Evolutionary conservation across 2,329 filamentous ascomycete genomes (phyloP), one percentile per base, ranked within the genome.

Genomic region (Ophiostoma pallidulum): DNA sequence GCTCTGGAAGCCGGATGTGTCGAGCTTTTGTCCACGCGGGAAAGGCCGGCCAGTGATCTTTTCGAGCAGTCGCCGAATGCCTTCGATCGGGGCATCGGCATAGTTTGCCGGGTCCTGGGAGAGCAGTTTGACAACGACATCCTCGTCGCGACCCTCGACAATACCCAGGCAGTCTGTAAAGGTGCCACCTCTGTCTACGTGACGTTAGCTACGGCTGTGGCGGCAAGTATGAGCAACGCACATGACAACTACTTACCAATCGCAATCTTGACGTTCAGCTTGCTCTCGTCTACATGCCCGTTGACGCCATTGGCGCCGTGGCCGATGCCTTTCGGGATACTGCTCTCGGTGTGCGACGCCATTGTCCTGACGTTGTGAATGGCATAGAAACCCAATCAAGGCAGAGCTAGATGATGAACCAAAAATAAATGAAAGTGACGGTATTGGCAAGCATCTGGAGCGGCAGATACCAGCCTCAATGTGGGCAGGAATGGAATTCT

Each of bases 91-190:
- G 2, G 81, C 81, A 64, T 85, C 81, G 41, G 76, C 66, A 60
- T 85, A 84, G 60, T 84, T 82, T 22, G 69, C 65, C 0, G 80
- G 81, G 56, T 84, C 80, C 53, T 80, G 79, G 0, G 80, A 84
- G 20, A 84, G 71, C 1, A 84, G 69, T 62, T 85, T 85, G 61
- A 85, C 80, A 43, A 84, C 62, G 29, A 83, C 68, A 57, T 83
- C 78, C 8, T 12, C 35, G 61, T 77, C 71, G 69, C 22, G 24
- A 10, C 24, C 71, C 72, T 51, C 77, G 75, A 20, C 77, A 6
- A 29, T 28, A 4, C 24, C 40, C 13, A 16, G 24, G 6, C 31
- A 37, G 26, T 37, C 43, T 9, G 43, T 45, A 10, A 45, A 44
- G 13, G 41, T 44, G 14, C 41, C 41, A 14, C 41, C 41, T 8